Percentiles rank a stretch among this genome's conserved stretches.
Evolutionary conservation across 2,329 filamentous ascomycete species (phyloP).

Genomic region (Biscogniauxia sp.): DNA sequence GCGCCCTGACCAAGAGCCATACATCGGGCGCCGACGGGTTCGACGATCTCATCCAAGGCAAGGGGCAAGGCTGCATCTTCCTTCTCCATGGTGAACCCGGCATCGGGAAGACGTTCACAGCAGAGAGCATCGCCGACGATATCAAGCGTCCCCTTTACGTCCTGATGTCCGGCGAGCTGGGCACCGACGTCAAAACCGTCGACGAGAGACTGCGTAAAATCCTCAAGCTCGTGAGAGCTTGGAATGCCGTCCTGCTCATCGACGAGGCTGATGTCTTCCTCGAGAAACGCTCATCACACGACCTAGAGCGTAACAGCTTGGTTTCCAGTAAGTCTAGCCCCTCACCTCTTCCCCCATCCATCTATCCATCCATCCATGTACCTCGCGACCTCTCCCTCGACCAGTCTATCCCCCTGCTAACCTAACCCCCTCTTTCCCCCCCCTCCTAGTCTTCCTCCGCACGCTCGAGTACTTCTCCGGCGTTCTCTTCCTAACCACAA

Average conservation of each 20-base stretch:
- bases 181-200: conserved; percentile 11
- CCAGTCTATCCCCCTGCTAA: not conserved
- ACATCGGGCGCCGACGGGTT: conserved; percentile 4
- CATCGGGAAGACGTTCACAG: conserved; percentile 15
- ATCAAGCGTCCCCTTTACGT: conserved; percentile 16
- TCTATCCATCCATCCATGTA: no score
- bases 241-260: conserved; percentile 14
- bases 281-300: conserved; percentile 6
- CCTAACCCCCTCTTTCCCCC: not conserved
- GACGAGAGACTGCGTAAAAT: conserved; percentile 10
- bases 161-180: conserved; percentile 17
- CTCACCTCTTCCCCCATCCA: no score
- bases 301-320: conserved; percentile 22
- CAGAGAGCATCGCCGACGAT: conserved; percentile 14
- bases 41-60: conserved; percentile 11
- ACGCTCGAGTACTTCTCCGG: conserved; percentile 24
- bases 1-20: conserved; percentile 10
- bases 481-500: conserved; percentile 25
- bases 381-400: no score
- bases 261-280: conserved; percentile 16
- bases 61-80: conserved; percentile 14
- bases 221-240: conserved; percentile 8
- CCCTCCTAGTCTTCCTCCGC: conserved; percentile 16
- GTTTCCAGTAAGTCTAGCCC: conserved; percentile 16
- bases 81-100: conserved; percentile 12